phyloP scores from a whole-genome alignment of 805 yeast species.

The Priceomyces melissophilus region DNA sequence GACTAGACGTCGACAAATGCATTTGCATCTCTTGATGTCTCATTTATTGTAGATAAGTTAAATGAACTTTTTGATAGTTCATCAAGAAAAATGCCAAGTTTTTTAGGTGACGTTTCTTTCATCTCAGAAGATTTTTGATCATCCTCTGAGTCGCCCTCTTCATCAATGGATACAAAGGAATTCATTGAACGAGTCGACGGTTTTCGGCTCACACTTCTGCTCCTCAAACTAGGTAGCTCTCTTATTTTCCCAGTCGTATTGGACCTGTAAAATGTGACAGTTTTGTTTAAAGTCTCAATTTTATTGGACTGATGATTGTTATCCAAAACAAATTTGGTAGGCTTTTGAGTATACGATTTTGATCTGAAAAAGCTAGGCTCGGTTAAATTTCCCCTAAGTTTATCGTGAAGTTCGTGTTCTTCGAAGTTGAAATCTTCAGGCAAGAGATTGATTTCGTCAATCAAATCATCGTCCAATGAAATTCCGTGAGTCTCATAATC shows the following conservation, averaged over 20 bases:
- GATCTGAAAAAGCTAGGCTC: constrained; percentile 24
- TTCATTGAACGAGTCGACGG: constrained; percentile 27
- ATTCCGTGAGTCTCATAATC: neutral
- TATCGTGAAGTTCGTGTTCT: constrained; percentile 16
- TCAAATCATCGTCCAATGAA: constrained; percentile 25
- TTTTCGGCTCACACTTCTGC: constrained; percentile 23
- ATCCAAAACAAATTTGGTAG: constrained; percentile 24
- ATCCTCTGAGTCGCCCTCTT: constrained; percentile 12
- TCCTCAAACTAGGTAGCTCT: constrained; percentile 6
- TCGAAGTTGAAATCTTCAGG: constrained; percentile 40
- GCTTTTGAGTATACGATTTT: constrained; percentile 38
- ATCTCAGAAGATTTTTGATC: neutral
- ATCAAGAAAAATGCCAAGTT: constrained; percentile 4
- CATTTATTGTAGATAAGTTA: constrained; percentile 21
- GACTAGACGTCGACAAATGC: no score
- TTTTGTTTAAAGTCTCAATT: constrained; percentile 34
- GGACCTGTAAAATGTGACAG: constrained; percentile 40
- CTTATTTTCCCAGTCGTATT: constrained; percentile 16
- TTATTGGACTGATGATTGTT: constrained; percentile 24
- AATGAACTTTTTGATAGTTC: constrained; percentile 7
- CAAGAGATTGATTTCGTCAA: constrained; percentile 34
- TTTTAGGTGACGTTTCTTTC: neutral
- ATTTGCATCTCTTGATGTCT: constrained; percentile 5
- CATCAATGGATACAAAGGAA: constrained; percentile 25
- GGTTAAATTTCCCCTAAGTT: constrained; percentile 1